Base-by-base conservation (phyloP, 306 rosid genomes). In the Medicago arabica region DNA sequence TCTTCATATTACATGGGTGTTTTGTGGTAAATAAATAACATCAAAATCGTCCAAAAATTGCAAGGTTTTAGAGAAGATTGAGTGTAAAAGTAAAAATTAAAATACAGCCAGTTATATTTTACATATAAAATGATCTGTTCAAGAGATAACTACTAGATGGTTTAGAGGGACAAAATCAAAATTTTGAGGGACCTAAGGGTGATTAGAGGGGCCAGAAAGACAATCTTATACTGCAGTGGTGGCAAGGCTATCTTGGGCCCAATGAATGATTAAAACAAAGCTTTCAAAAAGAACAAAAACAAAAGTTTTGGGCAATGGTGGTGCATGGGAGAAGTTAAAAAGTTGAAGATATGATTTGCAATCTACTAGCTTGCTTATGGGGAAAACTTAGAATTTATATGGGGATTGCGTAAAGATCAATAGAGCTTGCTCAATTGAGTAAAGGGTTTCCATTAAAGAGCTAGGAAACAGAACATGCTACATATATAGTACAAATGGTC, bases 381-480 rank as follows among this genome's bases (percentile, higher is more conserved):
- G 80, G 75, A 80, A 86, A 89, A 81, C 84, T 83, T 78, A 69
- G 80, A 75, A 53, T 61, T 87, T 57, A 72, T 64, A 25, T 80
- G 57, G 83, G 71, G 89, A 84, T 89, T 76, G 88, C 91, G 89
- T 89, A 82, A 87, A 85, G 82, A 81, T 77, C 64, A 89, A 83
- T 81, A 53, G 73, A 77, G 62, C 79, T 14, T 68, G 76, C 71
- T 31, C 38, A 59, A 49, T 49, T 66, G 63, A 44, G 58, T 31
- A 47, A 60, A 25, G 9, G 9, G 15, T 4, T 28, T 28, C 31
- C 31, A 28, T 28, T 28, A 28, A 28, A 28, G 31, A 84, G 80
- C 16, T 12, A 43, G 80, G 50, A 57, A 69, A 76, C 92, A 79
- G 53, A 34, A 28, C 31, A 51, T 67, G 7, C 51, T 23, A 36